Evolutionary conservation across 225 moss, liverwort and hornwort species (phyloP).

Genomic region (Pseudoscleropodium purum): DNA sequence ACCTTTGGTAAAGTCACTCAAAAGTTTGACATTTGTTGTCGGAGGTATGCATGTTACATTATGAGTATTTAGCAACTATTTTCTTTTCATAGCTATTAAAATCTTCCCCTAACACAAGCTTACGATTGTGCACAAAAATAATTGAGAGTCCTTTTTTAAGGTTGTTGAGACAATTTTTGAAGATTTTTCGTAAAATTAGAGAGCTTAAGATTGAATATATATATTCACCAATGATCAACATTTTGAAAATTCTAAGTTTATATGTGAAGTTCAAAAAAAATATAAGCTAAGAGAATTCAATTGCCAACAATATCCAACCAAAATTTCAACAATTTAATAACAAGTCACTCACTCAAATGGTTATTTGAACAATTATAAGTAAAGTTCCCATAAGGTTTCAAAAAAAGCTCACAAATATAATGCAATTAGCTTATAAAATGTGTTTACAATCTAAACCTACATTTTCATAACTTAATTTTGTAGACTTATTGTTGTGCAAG

Average conservation of each 20-base stretch:
- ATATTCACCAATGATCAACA: neutral
- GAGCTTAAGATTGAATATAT: neutral
- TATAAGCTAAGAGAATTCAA: neutral
- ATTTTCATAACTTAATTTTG: rapidly evolving
- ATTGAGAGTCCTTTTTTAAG: neutral
- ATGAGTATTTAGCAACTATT: no score
- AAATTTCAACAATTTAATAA: neutral
- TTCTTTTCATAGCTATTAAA: neutral
- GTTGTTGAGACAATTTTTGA: neutral
- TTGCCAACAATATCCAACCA: neutral
- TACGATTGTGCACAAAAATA: neutral
- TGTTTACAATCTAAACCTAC: neutral
- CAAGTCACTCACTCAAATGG: neutral
- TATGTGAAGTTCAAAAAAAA: neutral
- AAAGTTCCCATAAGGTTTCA: neutral
- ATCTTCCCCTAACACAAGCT: rapidly evolving
- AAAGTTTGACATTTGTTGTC: neutral
- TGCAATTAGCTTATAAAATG: neutral
- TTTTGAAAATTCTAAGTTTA: neutral
- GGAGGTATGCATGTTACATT: rapidly evolving
- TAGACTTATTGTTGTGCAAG: neutral
- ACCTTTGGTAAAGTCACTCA: neutral
- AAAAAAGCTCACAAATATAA: neutral
- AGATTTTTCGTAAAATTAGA: neutral
- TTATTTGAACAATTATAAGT: neutral